Evolutionary conservation across 495 filamentous ascomycete genomes (phyloP), one percentile per base, ranked within the genome.

Genomic region (Diplogelasinospora grovesii): DNA sequence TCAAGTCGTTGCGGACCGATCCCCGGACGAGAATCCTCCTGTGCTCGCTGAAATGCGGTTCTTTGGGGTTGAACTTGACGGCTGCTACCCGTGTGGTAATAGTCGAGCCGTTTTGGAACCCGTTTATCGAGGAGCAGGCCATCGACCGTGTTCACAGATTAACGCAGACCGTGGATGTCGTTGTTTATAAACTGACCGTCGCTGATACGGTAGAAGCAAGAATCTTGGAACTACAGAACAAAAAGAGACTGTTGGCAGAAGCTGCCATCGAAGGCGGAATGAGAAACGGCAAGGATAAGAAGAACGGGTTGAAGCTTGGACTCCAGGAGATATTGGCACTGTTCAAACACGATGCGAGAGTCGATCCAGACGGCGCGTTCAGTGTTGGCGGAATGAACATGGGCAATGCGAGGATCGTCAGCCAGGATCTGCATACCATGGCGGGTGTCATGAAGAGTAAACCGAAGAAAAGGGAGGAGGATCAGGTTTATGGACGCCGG

Each of bases 31-130:
- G 92, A 13, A 75, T 98, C 10, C 66, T 98, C 22, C 81, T 98
- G 8, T 98, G 92, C 64, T 87, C 81, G 65, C 70, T 98, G 38
- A 89, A 90, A 43, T 95, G 92, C 56, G 92, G 92, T 48, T 87
- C 87, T 10, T 60, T 98, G 27, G 92, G 92, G 2, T 76, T 98
- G 11, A 98, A 98, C 60, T 71, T 98, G 21, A 96, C 93, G 4
- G 92, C 90, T 0, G 92, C 92, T 11, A 88, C 83, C 45, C 75
- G 92, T 24, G 92, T 98, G 7, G 77, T 98, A 26, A 96, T 98
- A 54, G 66, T 98, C 22, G 92, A 98, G 56, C 92, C 92, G 0
- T 98, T 97, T 63, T 98, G 92, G 92, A 98, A 98, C 63, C 92
- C 32, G 68, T 98, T 98, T 50, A 85, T 97, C 19, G 92, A 98